Evolutionary conservation across 805 yeast genomes (phyloP), one percentile per base, ranked within the genome.

Genomic region (Kazachstania africana): DNA sequence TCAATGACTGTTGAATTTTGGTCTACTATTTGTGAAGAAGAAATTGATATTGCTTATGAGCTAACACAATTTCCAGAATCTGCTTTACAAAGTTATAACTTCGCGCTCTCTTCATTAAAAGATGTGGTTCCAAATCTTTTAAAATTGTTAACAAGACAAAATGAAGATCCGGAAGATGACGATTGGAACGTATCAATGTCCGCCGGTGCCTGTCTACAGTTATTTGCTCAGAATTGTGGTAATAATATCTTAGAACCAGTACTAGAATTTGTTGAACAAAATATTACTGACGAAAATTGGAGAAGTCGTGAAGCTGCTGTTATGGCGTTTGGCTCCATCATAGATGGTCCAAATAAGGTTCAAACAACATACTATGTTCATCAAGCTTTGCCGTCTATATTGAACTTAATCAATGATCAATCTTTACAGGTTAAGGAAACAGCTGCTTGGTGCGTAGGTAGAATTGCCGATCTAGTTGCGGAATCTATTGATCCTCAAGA

Each of bases 1-100:
- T 84, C 96, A 53, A 87, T 88, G 96, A 96, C 98, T 19, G 91
- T 91, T 36, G 98, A 91, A 62, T 88, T 91, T 56, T 91, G 98
- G 98, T 76, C 88, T 37, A 84, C 98, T n/a, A 91, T 91, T n/a
- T 87, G 97, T 63, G 98, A 91, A 62, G 95, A 80, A 52, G 98
- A 91, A 59, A 67, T 81, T 40, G 95, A 83, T 40, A 75, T 82
- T 37, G 72, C 79, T 12, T 57, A 72, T 36, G 82, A 76, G 50
- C 64, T 71, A 41, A 76, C 75, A 29, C 85, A 78, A 43, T 65
- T 54, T 45, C 72, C 72, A 27, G 67, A 66, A 33, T 65, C 68
- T 29, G 59, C 61, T 12, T 59, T 72, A 28, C 62, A 65, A 26
- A 67, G 75, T 37, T 87, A 64, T 60, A 78, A 83, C 50, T 91